A percentile compares a stretch with the other conserved stretches of the same genome.
Evolutionary conservation across 306 rosid genomes (phyloP).

Genomic region (Coriaria nepalensis): DNA sequence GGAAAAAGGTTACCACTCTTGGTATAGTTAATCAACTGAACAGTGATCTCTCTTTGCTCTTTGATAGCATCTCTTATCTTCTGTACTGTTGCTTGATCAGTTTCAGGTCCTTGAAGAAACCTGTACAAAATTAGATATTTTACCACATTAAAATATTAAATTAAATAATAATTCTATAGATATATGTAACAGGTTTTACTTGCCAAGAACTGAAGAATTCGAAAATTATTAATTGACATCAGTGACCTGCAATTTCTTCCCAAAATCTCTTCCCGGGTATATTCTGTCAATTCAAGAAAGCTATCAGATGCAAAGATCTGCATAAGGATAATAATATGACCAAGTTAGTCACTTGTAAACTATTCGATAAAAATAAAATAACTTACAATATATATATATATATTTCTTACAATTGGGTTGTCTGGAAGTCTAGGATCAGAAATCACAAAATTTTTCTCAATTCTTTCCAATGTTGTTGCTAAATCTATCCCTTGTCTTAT

Average conservation of each 20-base stretch:
- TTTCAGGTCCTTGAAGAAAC: slow-evolving; percentile 99
- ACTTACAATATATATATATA: too few relatives aligned
- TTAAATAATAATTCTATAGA: background rate
- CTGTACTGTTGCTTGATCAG: slow-evolving; percentile 61
- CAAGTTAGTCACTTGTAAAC: slow-evolving; percentile 10
- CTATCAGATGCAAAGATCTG: slow-evolving; percentile 99
- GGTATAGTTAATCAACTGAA: slow-evolving; percentile 92
- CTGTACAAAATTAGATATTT: slow-evolving; percentile 16
- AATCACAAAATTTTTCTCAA: slow-evolving; percentile 95
- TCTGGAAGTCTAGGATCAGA: slow-evolving; percentile 97
- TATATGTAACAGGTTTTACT: background rate
- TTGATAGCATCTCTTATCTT: slow-evolving; percentile 78
- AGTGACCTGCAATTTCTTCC: slow-evolving; percentile 86
- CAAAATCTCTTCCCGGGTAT: slow-evolving; percentile 91
- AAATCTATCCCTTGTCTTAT: slow-evolving; percentile 88
- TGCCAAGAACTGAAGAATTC: background rate
- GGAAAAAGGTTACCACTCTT: slow-evolving; percentile 55
- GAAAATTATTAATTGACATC: background rate
- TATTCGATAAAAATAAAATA: background rate
- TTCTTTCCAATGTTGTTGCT: slow-evolving; percentile 93
- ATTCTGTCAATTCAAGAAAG: slow-evolving; percentile 92
- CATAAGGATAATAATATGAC: slow-evolving; percentile 8
- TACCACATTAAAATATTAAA: background rate
- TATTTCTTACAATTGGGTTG: slow-evolving; percentile 69
- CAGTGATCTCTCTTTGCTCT: slow-evolving; percentile 86